Evolutionary conservation across 2,329 filamentous ascomycete genomes (phyloP), one percentile per base, ranked within the genome.

Genomic region (Ascochyta rabiei): DNA sequence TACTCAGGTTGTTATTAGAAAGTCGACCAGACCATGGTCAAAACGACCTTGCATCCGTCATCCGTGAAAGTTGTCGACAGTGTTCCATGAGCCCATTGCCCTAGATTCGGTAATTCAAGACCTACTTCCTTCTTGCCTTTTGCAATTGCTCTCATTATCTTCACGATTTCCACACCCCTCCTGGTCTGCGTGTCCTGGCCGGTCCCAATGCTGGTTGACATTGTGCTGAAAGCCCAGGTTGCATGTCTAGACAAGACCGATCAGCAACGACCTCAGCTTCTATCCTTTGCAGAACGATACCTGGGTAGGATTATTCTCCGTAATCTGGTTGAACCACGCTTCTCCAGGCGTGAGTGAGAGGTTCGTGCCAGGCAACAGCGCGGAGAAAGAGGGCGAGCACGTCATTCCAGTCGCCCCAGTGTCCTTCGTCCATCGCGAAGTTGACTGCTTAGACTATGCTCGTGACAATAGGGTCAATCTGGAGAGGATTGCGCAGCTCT

Each of bases 361-460:
- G 48, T 21, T 57, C 21, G 10, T 64, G 43, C 10, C 60, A 35
- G n/a, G 49, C 48, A 5, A 37, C 37, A 2, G 62, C 60, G 8
- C 40, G 40, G 2, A 39, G 49, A 35, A 60, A 64, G 19, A 41
- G 18, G 1, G 43, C 26, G 1, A 66, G 46, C 7, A 57, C 19
- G 19, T 55, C 38, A 24, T 58, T 55, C 47, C 61, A 64, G 21
- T 44, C 51, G 1, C 13, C 13, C 53, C 53, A 63, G 35, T 59
- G 18, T 10, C 39, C 19, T n/a, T 62, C 44, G 5, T 47, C 52
- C 56, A 66, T 64, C 5, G 48, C 55, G 12, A 63, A 56, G 3
- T 33, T 24, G 18, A 63, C 39, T n/a, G 48, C 39, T 28, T 64
- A 61, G 7, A 62, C 49, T 10, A 63, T 24, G 6, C 40, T 40